A percentile compares a stretch with the other conserved stretches of the same genome.
phyloP scores from a whole-genome alignment of 2,329 filamentous ascomycete genomes.

The Monosporascus sp. region DNA sequence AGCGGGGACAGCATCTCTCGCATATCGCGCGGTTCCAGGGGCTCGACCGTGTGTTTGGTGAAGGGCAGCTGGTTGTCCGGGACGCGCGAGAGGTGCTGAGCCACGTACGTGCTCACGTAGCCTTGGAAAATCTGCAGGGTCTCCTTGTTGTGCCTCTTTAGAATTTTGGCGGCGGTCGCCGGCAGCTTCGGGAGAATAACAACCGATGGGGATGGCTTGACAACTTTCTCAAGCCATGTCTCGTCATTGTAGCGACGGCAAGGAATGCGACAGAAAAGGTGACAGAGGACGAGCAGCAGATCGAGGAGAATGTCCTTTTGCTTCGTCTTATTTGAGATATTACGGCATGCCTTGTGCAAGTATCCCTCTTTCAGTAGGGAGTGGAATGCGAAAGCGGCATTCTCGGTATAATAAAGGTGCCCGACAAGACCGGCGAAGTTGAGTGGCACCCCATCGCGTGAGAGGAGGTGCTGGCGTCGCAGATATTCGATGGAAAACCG shows the following conservation, averaged over 20 bases:
- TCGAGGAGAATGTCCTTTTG: constrained; percentile 44
- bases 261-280: constrained; percentile 62
- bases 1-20: constrained; percentile 22
- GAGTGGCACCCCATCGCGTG: constrained; percentile 54
- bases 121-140: constrained; percentile 61
- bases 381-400: constrained; percentile 72
- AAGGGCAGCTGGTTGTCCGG: constrained; percentile 56
- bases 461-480: constrained; percentile 62
- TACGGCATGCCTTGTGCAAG: constrained; percentile 57
- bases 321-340: constrained; percentile 44
- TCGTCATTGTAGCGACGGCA: constrained; percentile 39
- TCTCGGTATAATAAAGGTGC: constrained; percentile 74
- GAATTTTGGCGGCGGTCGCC: constrained; percentile 46
- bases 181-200: constrained; percentile 64
- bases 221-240: constrained; percentile 41
- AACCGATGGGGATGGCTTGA: constrained; percentile 56
- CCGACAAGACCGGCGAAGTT: constrained; percentile 69
- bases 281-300: constrained; percentile 64
- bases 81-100: constrained; percentile 51
- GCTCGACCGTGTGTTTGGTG: constrained; percentile 43
- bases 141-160: constrained; percentile 59
- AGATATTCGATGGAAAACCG: constrained; percentile 80
- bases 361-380: constrained; percentile 67
- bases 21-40: constrained; percentile 18
- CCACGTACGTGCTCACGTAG: constrained; percentile 65